Conservation (phyloP, 306 rosid species). For the Prunus dulcis region DNA sequence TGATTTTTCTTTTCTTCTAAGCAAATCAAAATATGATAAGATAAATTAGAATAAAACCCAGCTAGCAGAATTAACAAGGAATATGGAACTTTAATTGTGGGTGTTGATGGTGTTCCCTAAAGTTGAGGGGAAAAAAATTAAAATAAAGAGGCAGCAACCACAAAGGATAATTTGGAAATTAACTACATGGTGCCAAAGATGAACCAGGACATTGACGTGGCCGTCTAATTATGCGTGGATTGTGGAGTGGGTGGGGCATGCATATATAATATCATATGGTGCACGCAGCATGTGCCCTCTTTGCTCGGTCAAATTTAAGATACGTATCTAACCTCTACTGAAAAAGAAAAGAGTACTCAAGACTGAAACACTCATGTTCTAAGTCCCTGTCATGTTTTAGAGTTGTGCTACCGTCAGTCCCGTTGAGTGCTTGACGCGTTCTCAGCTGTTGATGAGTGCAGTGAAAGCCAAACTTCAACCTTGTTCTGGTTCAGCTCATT, state of each 20-base stretch:
- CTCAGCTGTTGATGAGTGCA: too few relatives aligned
- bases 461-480: too few relatives aligned
- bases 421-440: neutral
- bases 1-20: conserved; percentile 33
- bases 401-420: too few relatives aligned
- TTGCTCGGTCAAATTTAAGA: conserved; percentile 29
- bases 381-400: neutral
- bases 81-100: neutral
- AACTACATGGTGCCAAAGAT: neutral
- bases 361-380: neutral
- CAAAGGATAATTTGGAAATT: too few relatives aligned
- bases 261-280: conserved; percentile 33
- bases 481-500: neutral
- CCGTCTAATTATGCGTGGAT: conserved; percentile 64
- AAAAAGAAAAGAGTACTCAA: neutral
- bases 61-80: neutral
- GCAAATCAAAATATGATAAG: conserved; percentile 13
- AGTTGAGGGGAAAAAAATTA: neutral
- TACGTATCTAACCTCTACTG: conserved; percentile 21
- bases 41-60: conserved; percentile 5
- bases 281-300: conserved; percentile 47
- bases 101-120: conserved; percentile 17
- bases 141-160: neutral
- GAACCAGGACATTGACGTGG: conserved; percentile 16
- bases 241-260: conserved; percentile 67